Percentiles rank a stretch among this genome's conserved stretches.
phyloP scores from a whole-genome alignment of 169 alveolate genomes.

The Babesia gibsoni region DNA sequence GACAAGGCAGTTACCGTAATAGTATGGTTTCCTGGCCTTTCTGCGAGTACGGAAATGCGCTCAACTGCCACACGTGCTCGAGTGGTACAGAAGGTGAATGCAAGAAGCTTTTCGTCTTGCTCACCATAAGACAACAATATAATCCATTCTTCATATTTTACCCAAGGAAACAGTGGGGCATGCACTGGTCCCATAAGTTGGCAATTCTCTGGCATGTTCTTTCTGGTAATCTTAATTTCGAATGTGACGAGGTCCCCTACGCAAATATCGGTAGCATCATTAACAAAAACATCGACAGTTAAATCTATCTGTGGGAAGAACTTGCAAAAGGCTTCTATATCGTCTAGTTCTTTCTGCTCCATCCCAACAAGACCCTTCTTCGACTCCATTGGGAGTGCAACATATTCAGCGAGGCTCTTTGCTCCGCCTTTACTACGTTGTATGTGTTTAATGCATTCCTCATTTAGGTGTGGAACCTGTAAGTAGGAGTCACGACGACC shows the following conservation, averaged over 20 bases:
- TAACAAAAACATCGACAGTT: conserved; percentile 77
- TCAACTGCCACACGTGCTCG: conserved; percentile 72
- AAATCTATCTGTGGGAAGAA: conserved; percentile 74
- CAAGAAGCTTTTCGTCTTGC: conserved; percentile 50
- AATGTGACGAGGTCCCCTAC: conserved; percentile 86
- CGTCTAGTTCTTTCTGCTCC: conserved; percentile 71
- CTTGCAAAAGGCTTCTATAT: conserved; percentile 80
- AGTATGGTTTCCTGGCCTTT: conserved; percentile 70
- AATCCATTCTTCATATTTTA: conserved; percentile 89
- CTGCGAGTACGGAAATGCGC: conserved; percentile 74
- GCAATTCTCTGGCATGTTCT: conserved; percentile 72
- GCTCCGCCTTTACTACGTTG: conserved; percentile 79
- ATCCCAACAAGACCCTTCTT: conserved; percentile 80
- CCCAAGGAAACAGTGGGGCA: conserved; percentile 84
- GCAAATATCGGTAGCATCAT: conserved; percentile 83
- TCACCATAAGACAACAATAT: conserved; percentile 67
- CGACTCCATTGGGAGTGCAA: conserved; percentile 73
- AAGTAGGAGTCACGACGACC: conserved; percentile 75
- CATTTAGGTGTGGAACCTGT: conserved; percentile 88
- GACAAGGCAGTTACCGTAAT: conserved; percentile 65
- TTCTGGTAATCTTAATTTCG: conserved; percentile 75
- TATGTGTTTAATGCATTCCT: conserved; percentile 64
- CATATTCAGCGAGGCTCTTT: conserved; percentile 76
- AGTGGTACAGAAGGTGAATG: conserved; percentile 65
- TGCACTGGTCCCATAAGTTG: conserved; percentile 86